phyloP scores from a whole-genome alignment of 169 alveolate species.

The Cryptosporidium tyzzeri region DNA sequence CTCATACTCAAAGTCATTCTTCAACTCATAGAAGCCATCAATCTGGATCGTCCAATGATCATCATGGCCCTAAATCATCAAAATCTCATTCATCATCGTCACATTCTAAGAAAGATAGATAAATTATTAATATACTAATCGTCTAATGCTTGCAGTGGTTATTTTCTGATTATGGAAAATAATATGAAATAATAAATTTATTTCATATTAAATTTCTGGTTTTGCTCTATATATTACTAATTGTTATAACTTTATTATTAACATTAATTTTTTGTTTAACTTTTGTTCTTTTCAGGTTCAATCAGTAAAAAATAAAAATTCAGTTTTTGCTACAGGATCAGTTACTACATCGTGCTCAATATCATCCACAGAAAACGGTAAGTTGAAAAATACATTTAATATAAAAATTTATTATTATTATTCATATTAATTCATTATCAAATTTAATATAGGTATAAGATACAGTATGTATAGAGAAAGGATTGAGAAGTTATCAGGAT shows the following conservation, averaged over 20 bases:
- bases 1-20: conserved; percentile 36
- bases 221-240: conserved; percentile 17
- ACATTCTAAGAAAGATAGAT: neutral
- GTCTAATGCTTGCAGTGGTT: conserved; percentile 1
- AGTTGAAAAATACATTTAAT: neutral
- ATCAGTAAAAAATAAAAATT: conserved; percentile 43
- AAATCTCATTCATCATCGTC: neutral
- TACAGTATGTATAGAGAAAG: conserved; percentile 61
- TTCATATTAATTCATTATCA: neutral
- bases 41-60: conserved; percentile 1
- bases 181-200: neutral
- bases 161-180: neutral
- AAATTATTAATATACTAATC: neutral
- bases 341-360: neutral
- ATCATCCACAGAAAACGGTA: conserved; percentile 55
- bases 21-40: conserved; percentile 34
- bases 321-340: conserved; percentile 36
- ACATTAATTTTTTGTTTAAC: conserved; percentile 3
- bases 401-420: neutral
- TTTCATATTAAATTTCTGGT: neutral
- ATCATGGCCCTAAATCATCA: neutral
- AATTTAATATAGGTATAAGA: conserved; percentile 38
- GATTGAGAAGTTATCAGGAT: conserved; percentile 66
- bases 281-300: conserved; percentile 53
- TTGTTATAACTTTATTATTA: neutral